Evolutionary conservation across 805 yeast species (phyloP).

Genomic region (Kluyveromyces lactis): DNA sequence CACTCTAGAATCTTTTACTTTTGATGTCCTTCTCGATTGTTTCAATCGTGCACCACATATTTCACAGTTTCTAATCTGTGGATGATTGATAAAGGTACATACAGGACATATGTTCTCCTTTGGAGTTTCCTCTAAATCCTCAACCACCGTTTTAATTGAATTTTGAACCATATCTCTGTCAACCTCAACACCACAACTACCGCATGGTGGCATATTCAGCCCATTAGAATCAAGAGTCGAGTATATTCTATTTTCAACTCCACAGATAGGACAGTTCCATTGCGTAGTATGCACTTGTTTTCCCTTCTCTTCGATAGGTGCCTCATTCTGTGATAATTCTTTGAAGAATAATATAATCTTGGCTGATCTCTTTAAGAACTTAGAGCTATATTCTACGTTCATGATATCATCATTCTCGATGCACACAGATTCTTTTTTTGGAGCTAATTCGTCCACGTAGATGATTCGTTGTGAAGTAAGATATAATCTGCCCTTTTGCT

Average conservation of each 20-base stretch:
- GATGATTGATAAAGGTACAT: conserved; percentile 82
- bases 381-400: conserved; percentile 34
- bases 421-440: conserved; percentile 37
- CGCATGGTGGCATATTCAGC: conserved; percentile 38
- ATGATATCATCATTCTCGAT: conserved; percentile 38
- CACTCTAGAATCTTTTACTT: conserved; percentile 25
- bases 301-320: conserved; percentile 5
- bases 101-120: conserved; percentile 32
- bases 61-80: conserved; percentile 71
- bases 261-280: conserved; percentile 90
- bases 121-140: not conserved
- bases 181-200: conserved; percentile 54
- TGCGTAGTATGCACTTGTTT: conserved; percentile 9
- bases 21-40: conserved; percentile 4
- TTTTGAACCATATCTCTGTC: conserved; percentile 29
- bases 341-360: conserved; percentile 47
- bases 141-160: conserved; percentile 18
- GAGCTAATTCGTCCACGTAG: conserved; percentile 50
- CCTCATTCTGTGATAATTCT: not conserved
- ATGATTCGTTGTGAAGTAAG: conserved; percentile 67
- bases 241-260: conserved; percentile 27
- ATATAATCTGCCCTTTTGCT: conserved; percentile 72
- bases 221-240: conserved; percentile 10
- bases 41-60: conserved; percentile 65
- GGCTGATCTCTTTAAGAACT: conserved; percentile 72